A percentile compares a stretch with the other conserved stretches of the same genome.
phyloP scores from a whole-genome alignment of 139 green algal species.

The Closterium sp. region DNA sequence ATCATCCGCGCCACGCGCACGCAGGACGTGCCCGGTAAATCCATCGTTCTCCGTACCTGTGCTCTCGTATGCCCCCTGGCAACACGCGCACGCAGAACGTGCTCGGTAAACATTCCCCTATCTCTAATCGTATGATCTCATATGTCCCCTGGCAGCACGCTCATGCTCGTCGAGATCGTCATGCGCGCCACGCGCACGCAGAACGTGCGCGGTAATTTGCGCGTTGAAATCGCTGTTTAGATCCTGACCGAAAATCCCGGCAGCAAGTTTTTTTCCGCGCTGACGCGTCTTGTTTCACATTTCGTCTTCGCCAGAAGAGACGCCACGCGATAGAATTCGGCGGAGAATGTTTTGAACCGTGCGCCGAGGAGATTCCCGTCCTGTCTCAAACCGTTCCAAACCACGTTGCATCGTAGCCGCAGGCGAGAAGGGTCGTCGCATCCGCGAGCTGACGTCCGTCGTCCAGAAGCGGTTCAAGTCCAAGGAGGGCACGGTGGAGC shows the following conservation, averaged over 20 bases:
- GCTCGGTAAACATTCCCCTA: not conserved
- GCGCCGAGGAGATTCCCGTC: too few species aligned
- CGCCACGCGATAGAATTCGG: too few species aligned
- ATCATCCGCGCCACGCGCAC: slow-evolving; percentile 98
- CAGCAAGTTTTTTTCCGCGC: too few species aligned
- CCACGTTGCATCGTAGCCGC: too few species aligned
- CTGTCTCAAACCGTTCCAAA: too few species aligned
- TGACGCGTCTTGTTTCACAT: too few species aligned
- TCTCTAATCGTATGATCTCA: not conserved
- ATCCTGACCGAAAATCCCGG: too few species aligned
- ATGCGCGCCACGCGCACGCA: slow-evolving; percentile 97
- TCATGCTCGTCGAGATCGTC: slow-evolving; percentile 90
- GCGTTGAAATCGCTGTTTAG: too few species aligned
- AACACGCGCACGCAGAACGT: too few species aligned
- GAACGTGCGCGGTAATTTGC: too few species aligned
- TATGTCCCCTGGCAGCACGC: not conserved
- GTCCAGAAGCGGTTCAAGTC: slow-evolving; percentile 99
- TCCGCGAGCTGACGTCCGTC: slow-evolving; percentile 94
- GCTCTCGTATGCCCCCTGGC: not conserved
- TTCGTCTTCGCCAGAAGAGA: too few species aligned
- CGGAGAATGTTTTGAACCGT: too few species aligned
- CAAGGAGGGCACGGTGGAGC: slow-evolving; percentile 88
- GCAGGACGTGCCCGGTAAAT: slow-evolving; percentile 90
- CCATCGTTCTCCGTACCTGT: not conserved
- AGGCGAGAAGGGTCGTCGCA: slow-evolving; percentile 95